Evolutionary conservation across 108 stramenopile genomes (phyloP).

Genomic region (Cyclostephanos invisitatus): DNA sequence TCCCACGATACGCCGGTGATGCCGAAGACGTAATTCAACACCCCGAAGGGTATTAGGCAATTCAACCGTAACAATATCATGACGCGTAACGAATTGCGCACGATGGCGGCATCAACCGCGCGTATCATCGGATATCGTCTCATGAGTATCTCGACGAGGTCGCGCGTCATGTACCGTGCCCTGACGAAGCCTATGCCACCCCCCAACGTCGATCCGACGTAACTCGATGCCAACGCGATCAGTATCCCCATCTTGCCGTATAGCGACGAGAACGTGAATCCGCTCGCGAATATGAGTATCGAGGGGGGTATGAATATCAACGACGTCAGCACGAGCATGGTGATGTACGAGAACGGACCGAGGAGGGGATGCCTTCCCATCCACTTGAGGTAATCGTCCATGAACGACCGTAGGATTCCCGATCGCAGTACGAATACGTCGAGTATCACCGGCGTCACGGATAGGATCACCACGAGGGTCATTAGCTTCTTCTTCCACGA

Average conservation of each 20-base stretch:
- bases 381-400: slow-evolving; percentile 25
- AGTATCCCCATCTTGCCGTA: slow-evolving; percentile 24
- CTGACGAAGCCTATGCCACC: slow-evolving; percentile 33
- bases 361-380: slow-evolving; percentile 2
- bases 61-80: slow-evolving; percentile 44
- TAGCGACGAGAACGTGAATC: slow-evolving; percentile 34
- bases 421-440: slow-evolving; percentile 20
- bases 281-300: slow-evolving; percentile 30
- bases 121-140: slow-evolving; percentile 36
- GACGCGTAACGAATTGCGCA: slow-evolving; percentile 31
- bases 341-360: slow-evolving; percentile 24
- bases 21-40: slow-evolving; percentile 47
- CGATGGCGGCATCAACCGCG: slow-evolving; percentile 40
- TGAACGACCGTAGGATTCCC: background rate
- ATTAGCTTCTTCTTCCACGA: slow-evolving; percentile 40
- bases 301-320: slow-evolving; percentile 44
- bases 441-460: slow-evolving; percentile 19
- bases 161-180: slow-evolving; percentile 42
- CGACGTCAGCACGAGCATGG: slow-evolving; percentile 17
- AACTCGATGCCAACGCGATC: slow-evolving; percentile 18
- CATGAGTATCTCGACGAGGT: slow-evolving; percentile 38
- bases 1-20: slow-evolving; percentile 30
- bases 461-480: slow-evolving; percentile 22
- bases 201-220: slow-evolving; percentile 28
- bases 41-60: slow-evolving; percentile 41